Conservation (phyloP, 2,329 filamentous ascomycete species). For the Sarocladiaceae sp. region DNA sequence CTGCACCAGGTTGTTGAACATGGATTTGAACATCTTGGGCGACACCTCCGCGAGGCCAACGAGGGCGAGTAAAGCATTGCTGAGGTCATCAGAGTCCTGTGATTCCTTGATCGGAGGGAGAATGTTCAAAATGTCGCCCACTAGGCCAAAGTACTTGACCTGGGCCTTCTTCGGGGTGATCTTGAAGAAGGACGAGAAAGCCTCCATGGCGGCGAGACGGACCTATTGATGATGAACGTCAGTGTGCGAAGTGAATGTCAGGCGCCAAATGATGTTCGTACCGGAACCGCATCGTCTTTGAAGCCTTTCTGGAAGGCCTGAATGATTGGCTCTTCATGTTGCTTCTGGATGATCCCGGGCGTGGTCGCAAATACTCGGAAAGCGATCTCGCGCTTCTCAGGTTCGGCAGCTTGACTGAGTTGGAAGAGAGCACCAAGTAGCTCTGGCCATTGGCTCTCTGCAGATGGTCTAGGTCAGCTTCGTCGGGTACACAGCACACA, state of each 20-base stretch:
- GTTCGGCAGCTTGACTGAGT: slow-evolving; percentile 78
- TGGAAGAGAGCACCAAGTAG: slow-evolving; percentile 81
- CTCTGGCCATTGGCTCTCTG: slow-evolving; percentile 62
- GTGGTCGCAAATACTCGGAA: slow-evolving; percentile 95
- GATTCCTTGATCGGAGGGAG: slow-evolving; percentile 89
- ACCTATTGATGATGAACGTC: slow-evolving; percentile 46
- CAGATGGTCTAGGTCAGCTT: slow-evolving; percentile 1
- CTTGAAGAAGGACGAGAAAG: slow-evolving; percentile 93
- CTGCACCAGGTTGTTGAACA: slow-evolving; percentile 89
- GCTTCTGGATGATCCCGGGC: slow-evolving; percentile 89
- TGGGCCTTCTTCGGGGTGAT: slow-evolving; percentile 84
- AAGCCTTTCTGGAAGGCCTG: slow-evolving; percentile 88
- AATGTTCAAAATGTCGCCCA: slow-evolving; percentile 90
- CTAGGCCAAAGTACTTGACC: slow-evolving; percentile 76
- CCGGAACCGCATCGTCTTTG: slow-evolving; percentile 75
- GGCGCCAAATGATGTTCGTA: slow-evolving; percentile 33
- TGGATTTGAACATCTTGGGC: slow-evolving; percentile 92
- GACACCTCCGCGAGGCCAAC: slow-evolving; percentile 93
- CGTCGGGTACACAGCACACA: neutral
- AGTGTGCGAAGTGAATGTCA: slow-evolving; percentile 8
- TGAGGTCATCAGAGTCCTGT: slow-evolving; percentile 77
- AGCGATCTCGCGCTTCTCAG: slow-evolving; percentile 81
- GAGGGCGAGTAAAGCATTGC: slow-evolving; percentile 80
- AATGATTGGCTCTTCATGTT: slow-evolving; percentile 87
- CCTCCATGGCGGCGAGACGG: slow-evolving; percentile 89